Base-by-base conservation (phyloP, 139 green algal genomes). In the Micractinium conductrix region DNA sequence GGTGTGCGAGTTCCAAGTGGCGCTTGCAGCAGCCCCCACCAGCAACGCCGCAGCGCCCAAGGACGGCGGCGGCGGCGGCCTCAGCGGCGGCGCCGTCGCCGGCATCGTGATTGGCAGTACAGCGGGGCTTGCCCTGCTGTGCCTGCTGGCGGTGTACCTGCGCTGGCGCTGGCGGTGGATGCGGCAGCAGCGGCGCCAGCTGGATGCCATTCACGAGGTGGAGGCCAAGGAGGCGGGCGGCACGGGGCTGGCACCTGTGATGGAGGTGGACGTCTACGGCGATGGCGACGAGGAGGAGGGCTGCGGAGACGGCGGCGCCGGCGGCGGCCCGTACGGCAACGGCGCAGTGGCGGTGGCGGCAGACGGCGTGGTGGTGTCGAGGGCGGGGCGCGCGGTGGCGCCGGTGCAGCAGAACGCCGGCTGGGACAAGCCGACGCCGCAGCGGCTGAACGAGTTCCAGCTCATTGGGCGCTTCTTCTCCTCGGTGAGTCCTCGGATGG, bases 161-260 rank as follows among this genome's bases (percentile, higher is more conserved):
- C 38, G 38, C 50, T 82, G 76, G 76, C 55, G 76, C 38, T 58
- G 16, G 26, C 76, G 76, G 58, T 72, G 76, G 76, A 9, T 82
- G 37, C 16, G 28, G 45, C 76, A 82, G 19, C 76, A 82, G 58
- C 53, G 28, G 38, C 38, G 42, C 38, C 38, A 55, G 55, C 42
- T 53, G 28, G 55, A 67, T 9, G 76, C 28, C 28, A 12, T 82
- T 26, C 38, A 26, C 37, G 70, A 38, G 43, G 70, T 37, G 30
- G 70, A 42, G 45, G 43, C 28, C 1, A 78, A 78, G 38, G 70
- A 78, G 42, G 42, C 42, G 26, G n/a, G n/a, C n/a, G n/a, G n/a
- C n/a, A n/a, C n/a, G n/a, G n/a, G n/a, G n/a, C 42, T 30, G 10
- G 28, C 5, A 43, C 42, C 70, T 21, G 24, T 35, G 10, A 58